Evolutionary conservation across 2,329 filamentous ascomycete species (phyloP), one percentile per base, ranked within the genome.

Genomic region (Reticulascus tulasneorum): DNA sequence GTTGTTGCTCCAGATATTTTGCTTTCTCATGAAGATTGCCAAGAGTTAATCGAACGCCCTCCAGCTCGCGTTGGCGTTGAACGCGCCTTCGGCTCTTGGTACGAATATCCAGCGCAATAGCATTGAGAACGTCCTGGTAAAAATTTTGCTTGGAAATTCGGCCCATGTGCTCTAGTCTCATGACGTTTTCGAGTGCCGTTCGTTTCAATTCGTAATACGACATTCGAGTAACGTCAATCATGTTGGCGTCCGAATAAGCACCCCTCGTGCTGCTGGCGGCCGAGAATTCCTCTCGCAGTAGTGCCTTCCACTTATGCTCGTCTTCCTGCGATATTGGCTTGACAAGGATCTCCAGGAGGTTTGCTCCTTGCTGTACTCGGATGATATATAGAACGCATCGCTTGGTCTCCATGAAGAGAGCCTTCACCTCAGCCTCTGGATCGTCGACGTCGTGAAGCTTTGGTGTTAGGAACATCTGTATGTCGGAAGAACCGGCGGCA

Each of bases 371-470:
- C 62, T 98, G 94, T 23, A 98, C 85, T 40, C 93, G 85, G 55
- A 98, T 97, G 58, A 98, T 97, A 63, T 97, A 98, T 45, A 98
- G 70, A 25, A 97, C 85, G 55, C 93, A 95, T 51, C 93, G 82
- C 67, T 98, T 98, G 4, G 93, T 97, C 64, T 97, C 93, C 81
- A 96, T 97, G 59, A 96, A 96, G 4, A 98, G 73, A 2, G 89
- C 75, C 64, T 97, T 96, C 45, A 93, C 73, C 42, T 93, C 86
- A 5, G 90, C 88, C 55, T 97, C 91, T 5, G 93, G 91, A 56
- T 98, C 93, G 52, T 94, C 86, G 43, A 89, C 70, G 51, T 94
- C 86, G 55, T 94, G 88, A 35, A 94, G 77, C 60, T 93, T 94
- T 23, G 90, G 87, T 28, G 85, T 93, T 27, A 96, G 68, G 41